phyloP scores from a whole-genome alignment of 106 monocot species.

The Apostasia shenzhenica region DNA sequence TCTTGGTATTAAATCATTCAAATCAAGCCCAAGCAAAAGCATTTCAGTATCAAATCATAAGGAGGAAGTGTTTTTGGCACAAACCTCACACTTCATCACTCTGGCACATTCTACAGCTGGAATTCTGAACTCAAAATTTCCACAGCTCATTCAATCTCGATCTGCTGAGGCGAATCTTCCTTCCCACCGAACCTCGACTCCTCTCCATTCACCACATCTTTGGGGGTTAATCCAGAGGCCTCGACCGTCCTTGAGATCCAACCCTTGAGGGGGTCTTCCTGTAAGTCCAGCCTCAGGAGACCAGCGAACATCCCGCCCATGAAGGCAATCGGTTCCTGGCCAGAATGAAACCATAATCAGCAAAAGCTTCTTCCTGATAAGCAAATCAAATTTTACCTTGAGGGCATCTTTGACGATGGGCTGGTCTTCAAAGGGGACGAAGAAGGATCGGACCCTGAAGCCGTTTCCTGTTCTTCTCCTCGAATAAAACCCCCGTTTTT shows the following conservation, averaged over 20 bases:
- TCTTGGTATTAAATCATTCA: too few relatives aligned
- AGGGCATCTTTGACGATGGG: slow-evolving; percentile 71
- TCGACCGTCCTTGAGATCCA: slow-evolving; percentile 76
- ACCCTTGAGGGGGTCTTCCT: slow-evolving; percentile 85
- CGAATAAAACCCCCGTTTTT: not conserved
- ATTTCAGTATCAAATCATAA: too few relatives aligned
- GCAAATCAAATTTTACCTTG: slow-evolving; percentile 36
- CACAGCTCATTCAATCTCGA: slow-evolving; percentile 69
- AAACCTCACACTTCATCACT: not conserved
- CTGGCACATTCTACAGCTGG: not conserved
- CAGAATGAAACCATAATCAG: not conserved
- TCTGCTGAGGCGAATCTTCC: slow-evolving; percentile 55
- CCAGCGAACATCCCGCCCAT: slow-evolving; percentile 89
- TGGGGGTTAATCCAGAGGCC: slow-evolving; percentile 47
- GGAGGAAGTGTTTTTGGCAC: too few relatives aligned
- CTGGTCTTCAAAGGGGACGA: slow-evolving; percentile 63
- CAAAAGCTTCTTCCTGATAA: not conserved
- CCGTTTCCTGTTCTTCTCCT: slow-evolving; percentile 4
- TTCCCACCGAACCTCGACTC: slow-evolving; percentile 18
- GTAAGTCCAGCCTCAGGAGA: slow-evolving; percentile 80
- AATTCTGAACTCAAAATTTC: not conserved
- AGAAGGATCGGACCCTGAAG: slow-evolving; percentile 26
- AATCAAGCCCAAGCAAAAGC: too few relatives aligned
- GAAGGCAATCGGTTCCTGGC: slow-evolving; percentile 88
- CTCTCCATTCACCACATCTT: slow-evolving; percentile 13